Base-by-base conservation (phyloP, 139 green algal genomes). In the Coccomyxa sp. region DNA sequence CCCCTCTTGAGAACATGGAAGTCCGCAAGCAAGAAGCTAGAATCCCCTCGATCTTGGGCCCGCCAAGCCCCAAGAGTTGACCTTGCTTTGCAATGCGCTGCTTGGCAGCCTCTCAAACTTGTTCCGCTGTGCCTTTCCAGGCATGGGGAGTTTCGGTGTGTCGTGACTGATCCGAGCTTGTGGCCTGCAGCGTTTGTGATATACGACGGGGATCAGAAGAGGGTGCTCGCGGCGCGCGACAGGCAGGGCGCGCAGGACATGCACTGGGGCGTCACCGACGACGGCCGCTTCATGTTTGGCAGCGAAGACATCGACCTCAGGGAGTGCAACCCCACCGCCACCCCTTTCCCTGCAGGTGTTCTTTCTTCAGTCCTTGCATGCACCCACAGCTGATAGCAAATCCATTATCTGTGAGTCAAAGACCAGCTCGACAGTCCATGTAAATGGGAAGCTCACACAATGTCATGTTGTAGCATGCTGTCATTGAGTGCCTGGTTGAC, bases 281-380 rank as follows among this genome's bases (percentile, higher is more conserved):
- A 87, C 77, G 91, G 88, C 7, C 88, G 92, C 81, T 85, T 95
- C n/a, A 60, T 94, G 57, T 90, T 95, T 76, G 92, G 92, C 28
- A 89, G 85, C 23, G 67, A 87, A 21, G 13, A 85, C 7, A 68
- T 82, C 16, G 91, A 95, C 71, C 88, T 95, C 38, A 84, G 88
- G 7, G 87, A 75, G 32, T 95, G 90, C 84, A 86, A 92, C 28
- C 92, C 92, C 63, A 91, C 89, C 45, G 88, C 92, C 30, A 91
- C 90, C 0, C 75, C 88, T 58, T 95, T 95, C 90, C 92, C 92
- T 18, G 81, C 90, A 58, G 90, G 89, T 83, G 71, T 15, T 31
- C 10, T 18, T 25, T n/a, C 68, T 16, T 27, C 28, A 63, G 14
- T 51, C 71, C 28, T 77, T 18, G 27, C 71, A 51, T 77, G 71